Evolutionary conservation across 768 basidiomycete genomes (phyloP), one percentile per base, ranked within the genome.

Genomic region (Paxillus rubicundulus): DNA sequence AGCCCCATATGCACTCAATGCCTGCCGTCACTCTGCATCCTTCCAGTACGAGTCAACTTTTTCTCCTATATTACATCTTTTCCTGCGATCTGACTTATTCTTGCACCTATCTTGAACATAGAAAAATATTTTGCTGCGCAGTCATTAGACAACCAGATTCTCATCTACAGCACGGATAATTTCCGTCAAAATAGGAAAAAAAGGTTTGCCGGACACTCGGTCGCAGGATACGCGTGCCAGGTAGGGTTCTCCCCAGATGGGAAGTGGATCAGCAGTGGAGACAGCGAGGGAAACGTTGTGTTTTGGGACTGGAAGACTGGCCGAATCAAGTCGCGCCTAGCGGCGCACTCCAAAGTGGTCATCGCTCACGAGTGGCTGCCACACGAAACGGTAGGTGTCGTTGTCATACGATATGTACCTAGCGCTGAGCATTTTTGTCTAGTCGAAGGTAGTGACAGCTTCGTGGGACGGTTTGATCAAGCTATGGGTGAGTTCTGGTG

Each of bases 241-340:
- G 87, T 98, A 30, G 95, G 92, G 24, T 99, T 99, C 73, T 97
- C 95, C 16, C 94, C 97, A 1, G 97, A 99, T 67, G 97, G 97
- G 2, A 92, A 93, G 70, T 98, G 93, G 89, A 89, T 99, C 62
- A 95, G 92, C 63, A 95, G 92, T 53, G 97, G 97, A 27, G 96
- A 98, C 63, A 90, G 91, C 9, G 85, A 87, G 60, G 97, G 97
- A 9, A 94, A 97, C 68, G 79, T 99, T 39, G 89, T 98, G 3
- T 96, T 98, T 71, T 99, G 97, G 97, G 97, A 98, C 70, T 99
- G 92, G 91, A 98, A 97, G 74, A 95, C 87, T n/a, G 91, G 94
- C 2, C 84, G 92, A 57, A 94, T 98, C 70, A 92, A 95, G 74
- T 92, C 89, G 50, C 78, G 92, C 36, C 71, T 98, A 50, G 84